Base-by-base conservation (phyloP, 1,284 basidiomycete species). In the Baeospora myosura region DNA sequence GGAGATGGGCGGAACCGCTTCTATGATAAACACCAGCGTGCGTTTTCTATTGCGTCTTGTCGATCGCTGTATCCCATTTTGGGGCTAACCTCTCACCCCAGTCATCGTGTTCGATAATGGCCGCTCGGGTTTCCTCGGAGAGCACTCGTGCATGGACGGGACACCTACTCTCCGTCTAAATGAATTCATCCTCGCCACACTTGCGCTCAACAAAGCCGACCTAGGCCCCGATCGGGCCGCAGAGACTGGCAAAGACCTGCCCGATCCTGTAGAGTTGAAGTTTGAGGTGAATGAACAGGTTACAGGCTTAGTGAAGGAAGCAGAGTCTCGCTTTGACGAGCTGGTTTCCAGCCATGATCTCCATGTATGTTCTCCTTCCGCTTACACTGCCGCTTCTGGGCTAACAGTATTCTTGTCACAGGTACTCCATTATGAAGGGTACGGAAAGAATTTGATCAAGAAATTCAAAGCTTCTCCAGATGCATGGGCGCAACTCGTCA, bases 21-120 rank as follows among this genome's bases (percentile, higher is more conserved):
- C 76, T 98, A 88, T 60, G 96, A 98, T 72, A 98, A 98, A 66
- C 95, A 98, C 61, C 88, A 98, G 61, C 58, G 88, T 90, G 62
- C 47, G 82, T 69, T 22, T 22, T 39, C n/a, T 38, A 22, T 40
- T 40, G 21, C n/a, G 3, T 11, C 31, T 21, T 40, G 14, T 37
- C 29, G 17, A 36, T 12, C 29, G 30, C 18, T 16, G 20, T 7
- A 5, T 33, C 25, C 36, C 26, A 33, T 21, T n/a, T 16, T 12
- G 29, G 28, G 36, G 36, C 23, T 37, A 33, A 18, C 44, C 29
- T 51, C 24, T 24, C 43, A 42, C n/a, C 33, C 3, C 56, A 91
- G 88, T 96, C 42, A 80, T 97, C 54, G 88, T 96, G 26, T 96
- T 88, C 56, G 87, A 91, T 50, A 89, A 92, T 52, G 96, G 92